phyloP scores from a whole-genome alignment of 495 filamentous ascomycete genomes.

The Pseudotulostoma volvatum region DNA sequence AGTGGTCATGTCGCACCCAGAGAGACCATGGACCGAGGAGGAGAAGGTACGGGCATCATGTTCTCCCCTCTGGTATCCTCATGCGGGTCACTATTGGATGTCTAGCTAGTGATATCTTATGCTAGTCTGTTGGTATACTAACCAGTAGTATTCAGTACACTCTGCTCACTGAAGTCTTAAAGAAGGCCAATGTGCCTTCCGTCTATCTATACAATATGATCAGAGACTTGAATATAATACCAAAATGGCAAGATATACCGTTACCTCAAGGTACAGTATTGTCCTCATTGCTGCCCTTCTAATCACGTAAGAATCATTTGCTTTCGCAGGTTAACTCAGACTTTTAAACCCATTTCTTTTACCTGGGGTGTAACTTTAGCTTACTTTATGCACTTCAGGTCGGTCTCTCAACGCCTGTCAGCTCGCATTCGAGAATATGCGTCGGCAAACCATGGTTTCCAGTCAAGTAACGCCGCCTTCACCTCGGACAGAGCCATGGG shows the following conservation, averaged over 20 bases:
- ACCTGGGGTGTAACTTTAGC: not conserved
- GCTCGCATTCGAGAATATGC: slow-evolving; percentile 23
- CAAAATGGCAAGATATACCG: slow-evolving; percentile 41
- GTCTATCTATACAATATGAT: slow-evolving; percentile 33
- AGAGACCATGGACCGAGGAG: slow-evolving; percentile 39
- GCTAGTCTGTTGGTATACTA: slow-evolving; percentile 1
- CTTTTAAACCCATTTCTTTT: not conserved
- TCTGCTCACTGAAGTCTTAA: slow-evolving; percentile 45
- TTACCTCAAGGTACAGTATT: slow-evolving; percentile 32
- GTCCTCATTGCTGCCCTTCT: too few relatives aligned
- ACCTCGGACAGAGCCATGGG: slow-evolving; percentile 15
- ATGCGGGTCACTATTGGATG: not conserved
- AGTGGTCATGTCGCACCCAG: slow-evolving; percentile 33
- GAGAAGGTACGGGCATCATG: slow-evolving; percentile 35
- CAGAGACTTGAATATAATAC: slow-evolving; percentile 29
- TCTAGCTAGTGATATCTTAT: not conserved
- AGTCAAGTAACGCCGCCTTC: slow-evolving; percentile 5
- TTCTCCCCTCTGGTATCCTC: not conserved
- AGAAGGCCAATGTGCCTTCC: slow-evolving; percentile 36
- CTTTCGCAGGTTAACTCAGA: not conserved
- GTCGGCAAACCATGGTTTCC: slow-evolving; percentile 6
- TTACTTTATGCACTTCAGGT: slow-evolving; percentile 9
- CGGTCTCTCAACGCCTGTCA: slow-evolving; percentile 31
- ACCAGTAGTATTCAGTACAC: slow-evolving; percentile 21
- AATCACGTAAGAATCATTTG: too few relatives aligned